A percentile compares a stretch with the other conserved stretches of the same genome.
These are phyloP conservation scores for Melanopsichium pennsylvanicum DNA, from an alignment of 1,284 basidiomycete genomes.

Conservation along the genomic window DNA sequence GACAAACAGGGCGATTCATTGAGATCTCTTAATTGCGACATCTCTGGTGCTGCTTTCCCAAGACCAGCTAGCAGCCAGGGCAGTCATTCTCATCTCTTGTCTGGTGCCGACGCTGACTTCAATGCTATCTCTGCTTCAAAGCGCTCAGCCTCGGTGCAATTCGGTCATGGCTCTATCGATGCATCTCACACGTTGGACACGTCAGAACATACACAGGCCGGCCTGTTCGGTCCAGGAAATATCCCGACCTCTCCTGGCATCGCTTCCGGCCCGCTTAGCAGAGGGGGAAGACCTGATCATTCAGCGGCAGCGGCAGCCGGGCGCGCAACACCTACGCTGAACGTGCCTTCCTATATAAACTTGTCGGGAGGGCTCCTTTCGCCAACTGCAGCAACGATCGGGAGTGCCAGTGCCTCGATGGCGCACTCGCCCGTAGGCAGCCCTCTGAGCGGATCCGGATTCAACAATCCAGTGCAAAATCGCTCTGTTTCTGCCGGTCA, in stretches of 20 bases:
- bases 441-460: constrained; percentile 21
- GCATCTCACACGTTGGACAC: constrained; percentile 2
- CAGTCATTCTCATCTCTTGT: background rate
- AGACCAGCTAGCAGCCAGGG: constrained; percentile 39
- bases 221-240: constrained; percentile 1
- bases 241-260: constrained; percentile 13
- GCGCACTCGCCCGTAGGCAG: constrained; percentile 32
- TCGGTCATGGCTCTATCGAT: constrained; percentile 11
- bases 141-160: constrained; percentile 17
- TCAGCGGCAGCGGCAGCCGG: constrained; percentile 2
- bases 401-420: constrained; percentile 14
- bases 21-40: background rate
- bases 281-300: constrained; percentile 1
- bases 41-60: constrained; percentile 1
- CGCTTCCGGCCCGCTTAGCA: constrained; percentile 6
- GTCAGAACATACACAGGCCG: background rate
- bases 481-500: constrained; percentile 32
- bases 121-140: constrained; percentile 1
- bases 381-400: constrained; percentile 44
- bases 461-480: constrained; percentile 10
- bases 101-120: constrained; percentile 9
- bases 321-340: constrained; percentile 26
- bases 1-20: constrained; percentile 7
- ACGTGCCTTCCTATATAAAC: constrained; percentile 35
- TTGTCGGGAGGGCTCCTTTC: constrained; percentile 44